phyloP scores from a whole-genome alignment of 345 rosid genomes.

The Eucalyptus cloeziana region DNA sequence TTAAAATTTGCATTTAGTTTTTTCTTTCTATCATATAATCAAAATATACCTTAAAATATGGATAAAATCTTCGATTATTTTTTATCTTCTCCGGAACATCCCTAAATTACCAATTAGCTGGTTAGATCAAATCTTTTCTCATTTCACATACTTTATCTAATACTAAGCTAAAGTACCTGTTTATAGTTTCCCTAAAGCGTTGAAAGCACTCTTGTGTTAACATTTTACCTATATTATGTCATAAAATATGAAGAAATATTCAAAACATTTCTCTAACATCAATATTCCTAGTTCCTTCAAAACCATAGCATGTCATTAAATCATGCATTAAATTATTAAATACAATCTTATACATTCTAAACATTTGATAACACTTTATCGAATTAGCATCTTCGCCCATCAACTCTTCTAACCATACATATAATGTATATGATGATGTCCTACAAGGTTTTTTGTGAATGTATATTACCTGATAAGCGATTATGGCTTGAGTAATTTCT shows the following conservation, averaged over 20 bases:
- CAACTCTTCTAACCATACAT: no score
- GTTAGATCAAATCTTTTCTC: rapidly evolving
- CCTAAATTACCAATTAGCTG: rapidly evolving
- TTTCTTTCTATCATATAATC: no score
- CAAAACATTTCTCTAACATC: rapidly evolving
- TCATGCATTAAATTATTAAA: no score
- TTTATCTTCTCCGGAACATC: rapidly evolving
- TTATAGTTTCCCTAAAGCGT: rapidly evolving
- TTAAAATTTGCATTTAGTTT: no score
- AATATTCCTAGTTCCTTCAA: no score
- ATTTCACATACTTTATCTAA: no score
- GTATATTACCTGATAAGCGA: no score
- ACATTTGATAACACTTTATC: rapidly evolving
- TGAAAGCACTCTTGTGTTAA: rapidly evolving
- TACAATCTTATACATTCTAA: rapidly evolving
- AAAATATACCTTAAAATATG: rapidly evolving
- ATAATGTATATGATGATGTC: no score
- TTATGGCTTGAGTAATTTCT: no score
- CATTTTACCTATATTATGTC: rapidly evolving
- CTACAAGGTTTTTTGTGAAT: no score
- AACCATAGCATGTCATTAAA: rapidly evolving
- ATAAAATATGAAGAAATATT: no score
- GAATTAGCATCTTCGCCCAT: rapidly evolving
- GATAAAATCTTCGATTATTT: rapidly evolving
- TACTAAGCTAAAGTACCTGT: rapidly evolving